Conservation (phyloP, 352 stramenopile genomes). For the Globisporangium cederbergense region DNA sequence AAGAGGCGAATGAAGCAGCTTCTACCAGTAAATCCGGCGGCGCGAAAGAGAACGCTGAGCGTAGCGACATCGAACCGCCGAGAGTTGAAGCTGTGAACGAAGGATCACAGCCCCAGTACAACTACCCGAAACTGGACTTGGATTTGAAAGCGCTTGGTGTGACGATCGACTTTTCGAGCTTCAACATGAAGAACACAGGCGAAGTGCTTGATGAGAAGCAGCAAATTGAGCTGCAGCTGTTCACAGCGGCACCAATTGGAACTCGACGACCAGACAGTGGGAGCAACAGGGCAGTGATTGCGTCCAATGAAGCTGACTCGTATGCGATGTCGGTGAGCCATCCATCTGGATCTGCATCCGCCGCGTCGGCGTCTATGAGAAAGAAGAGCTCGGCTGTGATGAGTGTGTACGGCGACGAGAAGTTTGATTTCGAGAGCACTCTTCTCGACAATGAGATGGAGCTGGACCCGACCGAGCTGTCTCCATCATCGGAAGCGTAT, state of each 20-base stretch:
- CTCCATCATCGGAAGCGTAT: constrained; percentile 88
- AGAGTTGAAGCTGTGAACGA: background rate
- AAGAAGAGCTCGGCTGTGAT: constrained; percentile 21
- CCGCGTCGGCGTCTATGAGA: constrained; percentile 19
- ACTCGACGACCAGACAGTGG: constrained; percentile 48
- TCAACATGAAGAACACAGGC: constrained; percentile 44
- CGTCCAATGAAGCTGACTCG: constrained; percentile 7
- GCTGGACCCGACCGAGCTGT: constrained; percentile 65
- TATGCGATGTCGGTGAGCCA: constrained; percentile 22
- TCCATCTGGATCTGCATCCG: constrained; percentile 17
- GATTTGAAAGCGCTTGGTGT: constrained; percentile 63
- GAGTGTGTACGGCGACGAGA: constrained; percentile 27
- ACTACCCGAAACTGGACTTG: constrained; percentile 46
- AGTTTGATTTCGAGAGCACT: constrained; percentile 71
- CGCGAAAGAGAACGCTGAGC: constrained; percentile 11
- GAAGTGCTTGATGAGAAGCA: constrained; percentile 83
- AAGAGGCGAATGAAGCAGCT: constrained; percentile 59
- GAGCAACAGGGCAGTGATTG: constrained; percentile 11
- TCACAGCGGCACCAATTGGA: constrained; percentile 83
- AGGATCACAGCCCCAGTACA: constrained; percentile 25
- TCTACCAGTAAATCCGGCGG: constrained; percentile 25
- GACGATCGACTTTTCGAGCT: constrained; percentile 49
- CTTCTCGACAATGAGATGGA: constrained; percentile 59
- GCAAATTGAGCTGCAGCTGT: constrained; percentile 84
- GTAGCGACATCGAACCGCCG: background rate